phyloP scores from a whole-genome alignment of 2,329 filamentous ascomycete species.

The Diaporthe citrichinensis region DNA sequence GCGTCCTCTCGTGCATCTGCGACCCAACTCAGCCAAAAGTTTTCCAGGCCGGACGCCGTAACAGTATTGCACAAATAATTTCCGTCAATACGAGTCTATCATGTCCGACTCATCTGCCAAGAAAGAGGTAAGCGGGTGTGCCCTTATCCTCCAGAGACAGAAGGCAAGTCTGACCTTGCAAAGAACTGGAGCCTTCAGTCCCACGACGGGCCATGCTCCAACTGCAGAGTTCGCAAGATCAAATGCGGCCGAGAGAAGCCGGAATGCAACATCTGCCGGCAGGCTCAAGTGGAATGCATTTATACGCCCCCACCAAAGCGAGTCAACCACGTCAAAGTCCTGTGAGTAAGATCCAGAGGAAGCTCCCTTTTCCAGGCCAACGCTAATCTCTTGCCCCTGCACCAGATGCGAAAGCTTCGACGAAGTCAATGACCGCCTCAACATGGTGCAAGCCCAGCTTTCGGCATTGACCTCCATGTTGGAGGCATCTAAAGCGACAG shows the following conservation, averaged over 20 bases:
- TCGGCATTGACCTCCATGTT: conserved; percentile 11
- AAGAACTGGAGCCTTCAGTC: conserved; percentile 21
- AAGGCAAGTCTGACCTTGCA: not conserved
- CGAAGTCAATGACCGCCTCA: conserved; percentile 20
- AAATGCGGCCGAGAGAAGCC: conserved; percentile 23
- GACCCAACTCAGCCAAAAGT: not conserved
- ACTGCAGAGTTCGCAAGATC: conserved; percentile 17
- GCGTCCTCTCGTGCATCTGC: not conserved
- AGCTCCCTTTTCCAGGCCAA: too few relatives aligned
- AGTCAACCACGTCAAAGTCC: conserved; percentile 20
- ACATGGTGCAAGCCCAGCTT: conserved; percentile 20
- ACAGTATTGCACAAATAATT: not conserved
- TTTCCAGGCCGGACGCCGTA: conserved; percentile 15
- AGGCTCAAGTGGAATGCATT: conserved; percentile 14
- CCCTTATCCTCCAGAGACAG: not conserved
- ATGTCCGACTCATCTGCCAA: conserved; percentile 17
- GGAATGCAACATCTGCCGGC: conserved; percentile 2
- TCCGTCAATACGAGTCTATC: not conserved
- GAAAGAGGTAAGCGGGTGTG: not conserved
- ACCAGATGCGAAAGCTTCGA: conserved; percentile 13
- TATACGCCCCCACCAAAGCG: conserved; percentile 12
- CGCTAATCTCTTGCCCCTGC: not conserved
- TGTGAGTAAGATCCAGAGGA: not conserved
- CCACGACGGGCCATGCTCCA: conserved; percentile 22
- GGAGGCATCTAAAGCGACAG: not conserved